These are phyloP conservation scores for Penicillium italicum DNA, from an alignment of 2,329 filamentous ascomycete species.

Conservation along the genomic window DNA sequence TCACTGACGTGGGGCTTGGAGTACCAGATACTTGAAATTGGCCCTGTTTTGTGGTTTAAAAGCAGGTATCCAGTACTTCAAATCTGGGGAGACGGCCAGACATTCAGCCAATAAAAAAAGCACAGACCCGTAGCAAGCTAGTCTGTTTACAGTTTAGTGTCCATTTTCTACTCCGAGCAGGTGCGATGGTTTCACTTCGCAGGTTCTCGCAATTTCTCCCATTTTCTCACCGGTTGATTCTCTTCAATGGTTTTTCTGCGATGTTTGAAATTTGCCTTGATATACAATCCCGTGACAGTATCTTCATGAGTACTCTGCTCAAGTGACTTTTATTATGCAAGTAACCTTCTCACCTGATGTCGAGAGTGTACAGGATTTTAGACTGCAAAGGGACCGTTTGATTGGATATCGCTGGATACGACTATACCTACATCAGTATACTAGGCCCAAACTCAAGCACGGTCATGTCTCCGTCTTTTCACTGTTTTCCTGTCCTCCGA, in stretches of 20 bases:
- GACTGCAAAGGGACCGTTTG: not conserved
- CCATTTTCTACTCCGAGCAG: constrained; percentile 1
- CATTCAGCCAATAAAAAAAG: constrained; percentile 12
- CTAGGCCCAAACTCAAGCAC: constrained; percentile 9
- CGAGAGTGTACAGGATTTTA: not conserved
- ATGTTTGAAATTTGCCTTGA: not conserved
- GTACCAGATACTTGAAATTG: constrained; percentile 9
- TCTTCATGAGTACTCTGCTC: not conserved
- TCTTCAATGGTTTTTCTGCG: not conserved
- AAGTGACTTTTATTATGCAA: constrained; percentile 1
- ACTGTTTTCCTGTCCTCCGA: not conserved
- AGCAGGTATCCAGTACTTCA: constrained; percentile 4
- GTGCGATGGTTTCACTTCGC: constrained; percentile 2
- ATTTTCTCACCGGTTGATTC: not conserved
- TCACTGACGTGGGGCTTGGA: not conserved
- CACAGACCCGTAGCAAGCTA: not conserved
- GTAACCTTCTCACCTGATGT: not conserved
- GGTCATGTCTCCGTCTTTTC: constrained; percentile 1
- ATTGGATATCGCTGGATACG: not conserved
- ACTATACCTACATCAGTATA: not conserved
- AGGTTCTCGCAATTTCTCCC: not conserved
- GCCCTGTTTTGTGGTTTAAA: not conserved
- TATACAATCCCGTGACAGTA: not conserved
- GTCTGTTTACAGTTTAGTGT: constrained; percentile 1
- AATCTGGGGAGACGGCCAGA: not conserved